Base-by-base conservation (phyloP, 768 basidiomycete species). In the Neoboletus subvelutipes region DNA sequence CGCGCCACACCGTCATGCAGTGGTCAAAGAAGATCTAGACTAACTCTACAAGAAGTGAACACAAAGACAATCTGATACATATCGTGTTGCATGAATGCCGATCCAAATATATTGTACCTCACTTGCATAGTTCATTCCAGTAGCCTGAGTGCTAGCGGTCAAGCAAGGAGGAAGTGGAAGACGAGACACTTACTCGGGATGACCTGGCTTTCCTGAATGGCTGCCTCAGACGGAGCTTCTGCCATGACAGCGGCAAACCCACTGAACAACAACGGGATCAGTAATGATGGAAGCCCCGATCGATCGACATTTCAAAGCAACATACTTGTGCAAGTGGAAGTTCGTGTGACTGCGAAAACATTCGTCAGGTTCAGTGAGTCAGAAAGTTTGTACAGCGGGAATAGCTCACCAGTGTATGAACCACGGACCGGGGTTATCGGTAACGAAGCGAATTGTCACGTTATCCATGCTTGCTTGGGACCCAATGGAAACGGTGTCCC, bases 361-460 rank as follows among this genome's bases (percentile, higher is more conserved):
- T 36, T 42, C 40, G 31, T 43, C 55, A 41, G 37, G 26, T 22
- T 37, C 10, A 34, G 31, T 13, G 18, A 20, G 9, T 10, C 17
- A 39, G 41, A 29, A 45, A 8, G 12, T 4, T 11, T 11, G 1
- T 9, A 42, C 10, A 3, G 18, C 5, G 29, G 18, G n/a, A 3
- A n/a, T 24, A 6, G 45, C 57, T 48, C 28, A 56, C 65, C 65
- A 64, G 39, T 67, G 65, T 45, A 67, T 50, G 15, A 67, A 59
- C 65, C 63, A 67, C 18, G 65, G 65, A 1, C 63, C 63, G 1
- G 86, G 78, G 68, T 88, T 88, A 65, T 89, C 81, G 0, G 87
- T 86, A n/a, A 68, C 68, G 74, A 87, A 88, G 8, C 86, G 80
- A 41, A 90, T 76, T 1, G 80, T 80, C 18, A 81, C 77, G 13